Conservation (phyloP, 208 protist species). For the Trypanosoma melophagium region DNA sequence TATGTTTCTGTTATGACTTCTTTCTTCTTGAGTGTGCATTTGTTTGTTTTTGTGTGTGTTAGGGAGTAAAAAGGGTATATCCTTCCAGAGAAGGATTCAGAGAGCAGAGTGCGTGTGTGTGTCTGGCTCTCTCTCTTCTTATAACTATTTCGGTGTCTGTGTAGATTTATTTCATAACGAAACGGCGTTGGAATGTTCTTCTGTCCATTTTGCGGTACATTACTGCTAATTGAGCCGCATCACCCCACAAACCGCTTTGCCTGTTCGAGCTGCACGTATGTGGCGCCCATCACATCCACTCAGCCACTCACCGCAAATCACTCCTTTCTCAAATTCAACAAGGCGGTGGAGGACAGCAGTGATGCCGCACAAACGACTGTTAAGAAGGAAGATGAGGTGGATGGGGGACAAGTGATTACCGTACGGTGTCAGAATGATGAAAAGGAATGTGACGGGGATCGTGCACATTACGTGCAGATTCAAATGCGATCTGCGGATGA, state of each 20-base stretch:
- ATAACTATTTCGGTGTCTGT: no score
- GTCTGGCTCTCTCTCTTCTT: no score
- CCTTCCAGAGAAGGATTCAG: no score
- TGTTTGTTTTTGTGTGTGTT: no score
- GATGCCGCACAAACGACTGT: no score
- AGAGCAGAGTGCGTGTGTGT: no score
- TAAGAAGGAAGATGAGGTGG: slow-evolving; percentile 29
- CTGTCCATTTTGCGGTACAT: slow-evolving; percentile 88
- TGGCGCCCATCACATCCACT: slow-evolving; percentile 34
- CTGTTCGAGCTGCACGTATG: slow-evolving; percentile 79
- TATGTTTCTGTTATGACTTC: no score
- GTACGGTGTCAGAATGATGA: slow-evolving; percentile 81
- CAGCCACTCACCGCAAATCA: slow-evolving; percentile 56
- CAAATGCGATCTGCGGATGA: slow-evolving; percentile 98
- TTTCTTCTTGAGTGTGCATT: no score
- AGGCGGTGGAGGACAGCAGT: slow-evolving; percentile 36
- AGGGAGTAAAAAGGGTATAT: no score
- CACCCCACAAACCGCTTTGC: slow-evolving; percentile 42
- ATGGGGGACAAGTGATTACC: slow-evolving; percentile 86
- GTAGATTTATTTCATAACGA: not conserved
- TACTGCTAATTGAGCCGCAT: slow-evolving; percentile 60
- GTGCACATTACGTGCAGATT: slow-evolving; percentile 95
- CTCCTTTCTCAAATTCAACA: slow-evolving; percentile 58
- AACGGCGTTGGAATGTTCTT: slow-evolving; percentile 89
- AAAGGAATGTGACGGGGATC: slow-evolving; percentile 67